Conservation (phyloP, 2,329 filamentous ascomycete species). For the Talaromyces rugulosus region DNA sequence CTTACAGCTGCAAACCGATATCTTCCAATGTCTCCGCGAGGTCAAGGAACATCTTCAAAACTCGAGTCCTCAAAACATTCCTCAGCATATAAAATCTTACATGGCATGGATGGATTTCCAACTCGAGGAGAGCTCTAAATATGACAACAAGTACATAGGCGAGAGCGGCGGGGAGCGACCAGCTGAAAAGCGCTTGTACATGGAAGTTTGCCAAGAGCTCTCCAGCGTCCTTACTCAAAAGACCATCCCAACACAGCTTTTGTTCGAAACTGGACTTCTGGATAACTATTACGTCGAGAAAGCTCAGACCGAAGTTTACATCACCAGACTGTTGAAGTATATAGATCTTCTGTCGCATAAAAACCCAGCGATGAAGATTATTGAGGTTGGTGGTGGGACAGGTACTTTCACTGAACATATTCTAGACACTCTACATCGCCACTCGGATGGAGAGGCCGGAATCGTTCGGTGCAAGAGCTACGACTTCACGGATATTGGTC, state of each 20-base stretch:
- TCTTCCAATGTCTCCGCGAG: no score
- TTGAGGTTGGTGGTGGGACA: slow-evolving; percentile 44
- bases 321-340: no score
- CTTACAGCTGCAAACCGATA: no score
- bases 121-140: no score
- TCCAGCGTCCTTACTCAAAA: background rate
- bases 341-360: background rate
- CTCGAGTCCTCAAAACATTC: background rate
- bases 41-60: no score
- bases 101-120: background rate
- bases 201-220: slow-evolving; percentile 14
- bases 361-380: slow-evolving; percentile 44
- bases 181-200: no score
- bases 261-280: background rate
- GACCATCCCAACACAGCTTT: background rate
- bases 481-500: slow-evolving; percentile 20
- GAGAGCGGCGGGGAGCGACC: no score
- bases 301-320: slow-evolving; percentile 6
- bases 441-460: background rate
- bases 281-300: slow-evolving; percentile 31
- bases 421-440: slow-evolving; percentile 15
- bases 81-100: background rate
- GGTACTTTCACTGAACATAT: slow-evolving; percentile 5
- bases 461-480: background rate
- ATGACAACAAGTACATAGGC: no score